Evolutionary conservation across 1,284 basidiomycete genomes (phyloP), one percentile per base, ranked within the genome.

Genomic region (Leccinum pachyderme): DNA sequence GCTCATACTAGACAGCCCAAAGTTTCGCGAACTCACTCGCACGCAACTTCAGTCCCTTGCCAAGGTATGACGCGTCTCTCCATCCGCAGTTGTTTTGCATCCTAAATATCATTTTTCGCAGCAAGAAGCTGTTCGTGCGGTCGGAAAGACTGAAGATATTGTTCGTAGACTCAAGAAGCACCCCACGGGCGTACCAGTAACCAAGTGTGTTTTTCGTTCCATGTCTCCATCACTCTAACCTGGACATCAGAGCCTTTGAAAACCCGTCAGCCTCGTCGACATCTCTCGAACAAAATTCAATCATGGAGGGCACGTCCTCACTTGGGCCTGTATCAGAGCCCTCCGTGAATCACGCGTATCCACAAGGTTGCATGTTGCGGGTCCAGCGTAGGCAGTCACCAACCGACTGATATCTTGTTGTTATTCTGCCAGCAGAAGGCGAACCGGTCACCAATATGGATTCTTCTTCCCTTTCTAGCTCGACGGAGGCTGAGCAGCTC

Each of bases 91-190:
- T 18, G 5, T n/a, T 7, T 7, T 22, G 15, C 22, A 47, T 9
- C 6, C 37, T 61, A 3, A 57, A 43, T 6, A 13, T 18, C 24
- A 1, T n/a, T 11, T 28, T 31, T 28, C 35, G 4, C 35, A 71
- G 66, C 53, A 55, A 58, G 67, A 71, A 49, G 33, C 55, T 9
- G 32, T 68, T 25, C 59, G 59, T 9, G 65, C 63, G 1, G 47
- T 63, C 8, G 69, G 67, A 1, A 68, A 65, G 52, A 69, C 59
- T 0, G 66, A 66, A 55, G 63, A 62, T 5, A 71, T 69, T 32
- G 61, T 71, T 47, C 55, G 55, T 32, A 55, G 63, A 49, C 59
- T 69, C 32, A 28, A 13, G 37, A 68, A 69, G 28, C 56, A 71
- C 31, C 66, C 67, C n/a, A 46, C 28, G 27, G 69, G 67, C 0